Conservation (phyloP, 305 asterid genomes). For the Ilex paraguariensis region DNA sequence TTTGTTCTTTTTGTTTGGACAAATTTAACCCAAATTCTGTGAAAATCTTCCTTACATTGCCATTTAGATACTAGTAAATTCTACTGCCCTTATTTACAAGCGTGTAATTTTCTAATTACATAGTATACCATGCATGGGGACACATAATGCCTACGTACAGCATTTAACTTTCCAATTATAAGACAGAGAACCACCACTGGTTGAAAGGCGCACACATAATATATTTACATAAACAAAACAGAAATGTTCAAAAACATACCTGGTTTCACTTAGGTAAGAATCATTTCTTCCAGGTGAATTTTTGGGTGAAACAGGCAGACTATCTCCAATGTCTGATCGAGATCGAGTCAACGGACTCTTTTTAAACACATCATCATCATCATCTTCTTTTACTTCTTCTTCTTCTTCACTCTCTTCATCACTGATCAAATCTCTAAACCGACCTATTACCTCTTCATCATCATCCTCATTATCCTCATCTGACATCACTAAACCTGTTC, state of each 20-base stretch:
- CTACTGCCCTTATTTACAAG: too few relatives aligned
- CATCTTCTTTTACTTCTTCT: slow-evolving; percentile 18
- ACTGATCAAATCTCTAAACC: slow-evolving; percentile 47
- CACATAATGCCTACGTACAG: too few relatives aligned
- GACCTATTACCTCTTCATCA: slow-evolving; percentile 22
- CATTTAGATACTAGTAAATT: too few relatives aligned
- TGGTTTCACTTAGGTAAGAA: slow-evolving; percentile 85
- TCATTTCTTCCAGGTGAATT: slow-evolving; percentile 39
- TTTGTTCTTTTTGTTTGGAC: too few relatives aligned
- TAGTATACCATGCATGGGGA: too few relatives aligned
- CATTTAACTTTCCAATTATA: not conserved
- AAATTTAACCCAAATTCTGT: too few relatives aligned
- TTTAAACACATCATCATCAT: slow-evolving; percentile 20
- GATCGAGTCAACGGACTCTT: slow-evolving; percentile 15
- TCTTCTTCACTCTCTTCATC: slow-evolving; percentile 28
- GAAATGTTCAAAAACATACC: slow-evolving; percentile 33
- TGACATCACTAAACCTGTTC: slow-evolving; percentile 26
- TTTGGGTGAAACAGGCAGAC: slow-evolving; percentile 14
- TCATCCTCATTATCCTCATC: slow-evolving; percentile 37
- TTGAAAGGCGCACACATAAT: not conserved
- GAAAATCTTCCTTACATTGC: too few relatives aligned
- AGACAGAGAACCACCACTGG: not conserved
- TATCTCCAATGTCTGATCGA: slow-evolving; percentile 4
- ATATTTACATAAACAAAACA: not conserved
- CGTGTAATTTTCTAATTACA: too few relatives aligned